These are phyloP conservation scores for Paramecium sonneborni DNA, from an alignment of 73 alveolate genomes.

Conservation along the genomic window DNA sequence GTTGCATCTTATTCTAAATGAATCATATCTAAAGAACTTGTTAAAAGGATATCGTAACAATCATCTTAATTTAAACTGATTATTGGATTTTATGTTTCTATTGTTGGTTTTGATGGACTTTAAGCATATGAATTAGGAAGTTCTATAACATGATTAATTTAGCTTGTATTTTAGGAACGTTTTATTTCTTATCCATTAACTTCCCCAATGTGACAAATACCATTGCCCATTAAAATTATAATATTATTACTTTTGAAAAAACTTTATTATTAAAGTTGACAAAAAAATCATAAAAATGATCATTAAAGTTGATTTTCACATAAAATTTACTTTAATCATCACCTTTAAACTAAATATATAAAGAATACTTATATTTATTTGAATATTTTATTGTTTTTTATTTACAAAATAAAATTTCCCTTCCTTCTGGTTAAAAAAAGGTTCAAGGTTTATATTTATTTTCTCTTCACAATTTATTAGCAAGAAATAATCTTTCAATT, in stretches of 20 bases:
- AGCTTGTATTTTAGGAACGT: background rate
- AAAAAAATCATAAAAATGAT: background rate
- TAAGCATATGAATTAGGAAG: conserved; percentile 15
- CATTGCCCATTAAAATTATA: conserved; percentile 20
- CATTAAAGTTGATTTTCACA: too few species aligned
- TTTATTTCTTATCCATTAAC: background rate
- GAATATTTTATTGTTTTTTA: too few species aligned
- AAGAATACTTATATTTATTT: too few species aligned
- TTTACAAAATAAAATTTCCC: too few species aligned
- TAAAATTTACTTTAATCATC: too few species aligned
- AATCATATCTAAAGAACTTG: conserved; percentile 21
- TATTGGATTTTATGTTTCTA: conserved; percentile 9
- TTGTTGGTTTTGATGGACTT: conserved; percentile 23
- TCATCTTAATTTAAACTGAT: conserved; percentile 3
- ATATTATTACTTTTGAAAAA: background rate
- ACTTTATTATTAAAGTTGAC: background rate
- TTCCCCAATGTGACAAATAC: conserved; percentile 3
- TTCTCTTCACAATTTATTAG: too few species aligned
- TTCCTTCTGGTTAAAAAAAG: too few species aligned
- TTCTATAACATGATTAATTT: background rate
- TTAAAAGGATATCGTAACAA: background rate
- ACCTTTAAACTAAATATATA: too few species aligned
- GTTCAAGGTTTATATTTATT: too few species aligned
- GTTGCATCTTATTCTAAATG: background rate
- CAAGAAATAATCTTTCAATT: too few species aligned